Evolutionary conservation across 2,329 filamentous ascomycete species (phyloP), one percentile per base, ranked within the genome.

Genomic region (Lomentospora prolificans): DNA sequence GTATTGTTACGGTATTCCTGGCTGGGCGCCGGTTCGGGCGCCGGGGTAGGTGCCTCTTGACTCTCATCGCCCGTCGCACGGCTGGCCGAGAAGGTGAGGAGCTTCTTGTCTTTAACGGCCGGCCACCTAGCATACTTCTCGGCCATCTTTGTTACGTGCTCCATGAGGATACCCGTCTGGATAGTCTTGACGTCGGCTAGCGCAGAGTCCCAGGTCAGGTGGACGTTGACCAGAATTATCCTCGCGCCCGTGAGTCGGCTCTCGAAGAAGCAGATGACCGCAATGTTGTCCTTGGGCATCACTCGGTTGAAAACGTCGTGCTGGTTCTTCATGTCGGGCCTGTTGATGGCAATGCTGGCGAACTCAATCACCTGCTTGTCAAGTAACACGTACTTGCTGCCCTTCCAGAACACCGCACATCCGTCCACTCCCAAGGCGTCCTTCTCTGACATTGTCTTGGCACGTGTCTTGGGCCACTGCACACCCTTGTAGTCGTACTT

Each of bases 261-360:
- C 70, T 99, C 94, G 60, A 99, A 82, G 75, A 97, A 95, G 56
- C 87, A 84, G 51, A 96, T 82, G 51, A 96, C 86, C 14, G 88
- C 94, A 69, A 99, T 96, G 67, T 97, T 92, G 76, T 99, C 94
- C 72, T 94, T 90, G 59, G 92, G 91, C 94, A 96, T 97, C 58
- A 99, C 87, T 27, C 94, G 87, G 69, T 99, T 99, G 79, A 96
- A 97, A 57, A 97, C 92, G 65, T 99, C 94, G 66, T 95, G 89
- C 65, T 95, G 90, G 57, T 91, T 89, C 73, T 97, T 97, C 83
- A 96, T 96, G 67, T 97, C 94, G 2, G 91, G 89, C 61, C 94
- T 80, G 67, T 95, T 94, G 70, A 99, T 96, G 61, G 92, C 92
- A 57, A 90, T 89, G 58, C 89, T 87, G 36, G 88, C 86, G 67